Evolutionary conservation across 495 filamentous ascomycete genomes (phyloP), one percentile per base, ranked within the genome.

Genomic region (Podospora pseudoanserina): DNA sequence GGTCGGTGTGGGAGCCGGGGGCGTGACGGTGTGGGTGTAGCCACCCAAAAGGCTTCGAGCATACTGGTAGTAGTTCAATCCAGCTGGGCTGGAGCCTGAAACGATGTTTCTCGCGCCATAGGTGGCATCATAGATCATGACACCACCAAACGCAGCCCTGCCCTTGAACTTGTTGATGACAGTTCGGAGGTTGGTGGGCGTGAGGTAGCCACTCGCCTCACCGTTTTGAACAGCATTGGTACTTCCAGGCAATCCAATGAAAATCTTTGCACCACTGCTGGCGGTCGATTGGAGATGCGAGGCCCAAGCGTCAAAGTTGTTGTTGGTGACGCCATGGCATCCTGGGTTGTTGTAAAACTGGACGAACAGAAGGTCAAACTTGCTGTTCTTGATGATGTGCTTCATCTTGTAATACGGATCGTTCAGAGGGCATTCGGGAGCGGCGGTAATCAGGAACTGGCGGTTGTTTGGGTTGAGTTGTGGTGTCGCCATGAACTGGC

Each of bases 341-440:
- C 79, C 82, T 7, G 74, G 82, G 81, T 91, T 90, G 84, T 92
- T 89, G 81, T 91, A 91, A 80, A 90, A 91, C 75, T 91, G 89
- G 20, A 90, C 81, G 75, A 85, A 91, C n/a, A 91, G 78, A 28
- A 84, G 85, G 70, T 91, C 89, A 63, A 90, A 86, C 4, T 72
- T 64, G 15, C 82, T 78, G 2, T 79, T 75, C 61, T 85, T 72
- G 65, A 91, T 84, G 68, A 88, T 83, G 4, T 79, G 76, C 70
- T 86, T 74, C 77, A 82, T 79, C 67, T 79, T 82, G 72, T 88
- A 85, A 30, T 83, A 81, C 11, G 77, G 69, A 49, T 84, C 79
- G 1, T 80, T 79, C 61, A 85, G 82, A 2, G 87, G 84, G 75
- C 89, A 91, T 68, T 90, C 86, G 56, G 89, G 89, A 16, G 89